Evolutionary conservation across 139 green algal species (phyloP).

Genomic region (Haematococcus lacustris): DNA sequence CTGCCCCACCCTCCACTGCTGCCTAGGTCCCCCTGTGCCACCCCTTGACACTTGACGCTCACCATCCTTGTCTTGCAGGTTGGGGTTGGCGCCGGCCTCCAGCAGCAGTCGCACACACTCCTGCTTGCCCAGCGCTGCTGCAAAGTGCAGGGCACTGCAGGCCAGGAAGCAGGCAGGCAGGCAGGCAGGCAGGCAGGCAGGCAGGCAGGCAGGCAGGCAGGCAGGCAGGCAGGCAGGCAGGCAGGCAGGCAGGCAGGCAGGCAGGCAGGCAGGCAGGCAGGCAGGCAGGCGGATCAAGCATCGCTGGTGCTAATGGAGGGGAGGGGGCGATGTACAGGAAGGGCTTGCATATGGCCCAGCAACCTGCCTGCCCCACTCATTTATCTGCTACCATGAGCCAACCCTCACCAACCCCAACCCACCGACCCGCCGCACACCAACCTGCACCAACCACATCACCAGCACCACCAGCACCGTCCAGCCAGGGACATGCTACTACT

Average conservation of each 20-base stretch:
- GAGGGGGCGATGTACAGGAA: neutral
- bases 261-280: too few species aligned
- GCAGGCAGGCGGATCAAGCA: neutral
- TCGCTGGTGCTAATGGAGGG: neutral
- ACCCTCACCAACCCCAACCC: neutral
- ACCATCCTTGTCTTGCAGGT: constrained; percentile 39
- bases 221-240: too few species aligned
- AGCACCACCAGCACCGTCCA: too few species aligned
- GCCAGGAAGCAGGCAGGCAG: neutral
- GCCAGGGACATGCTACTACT: neutral
- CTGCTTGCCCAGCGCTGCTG: constrained; percentile 52
- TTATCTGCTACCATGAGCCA: neutral
- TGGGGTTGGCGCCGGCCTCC: constrained; percentile 52
- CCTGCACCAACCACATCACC: too few species aligned
- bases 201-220: too few species aligned
- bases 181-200: constrained; percentile 1
- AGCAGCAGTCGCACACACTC: constrained; percentile 57
- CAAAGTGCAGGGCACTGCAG: constrained; percentile 83
- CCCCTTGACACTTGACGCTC: too few species aligned
- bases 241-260: too few species aligned
- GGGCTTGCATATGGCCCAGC: neutral
- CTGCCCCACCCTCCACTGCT: too few species aligned
- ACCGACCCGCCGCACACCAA: neutral
- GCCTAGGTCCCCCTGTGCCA: too few species aligned
- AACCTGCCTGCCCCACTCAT: neutral